Evolutionary conservation across 1,139 yeast species (phyloP).

Genomic region (Kazachstania sp.): DNA sequence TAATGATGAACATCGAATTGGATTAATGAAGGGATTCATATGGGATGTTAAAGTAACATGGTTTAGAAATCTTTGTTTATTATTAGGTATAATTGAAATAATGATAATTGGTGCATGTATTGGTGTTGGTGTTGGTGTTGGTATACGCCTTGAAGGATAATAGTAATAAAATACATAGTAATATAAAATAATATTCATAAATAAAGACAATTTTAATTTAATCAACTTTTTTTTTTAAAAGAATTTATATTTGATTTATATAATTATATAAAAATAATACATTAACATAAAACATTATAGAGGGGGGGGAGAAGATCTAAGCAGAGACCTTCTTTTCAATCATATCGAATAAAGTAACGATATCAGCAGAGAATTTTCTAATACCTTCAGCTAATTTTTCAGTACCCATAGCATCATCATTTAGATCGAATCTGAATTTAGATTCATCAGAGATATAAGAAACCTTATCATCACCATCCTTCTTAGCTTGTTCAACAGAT

Average conservation of each 20-base stretch:
- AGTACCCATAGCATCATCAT: constrained; percentile 98
- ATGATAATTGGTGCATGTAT: constrained; percentile 24
- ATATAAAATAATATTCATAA: not conserved
- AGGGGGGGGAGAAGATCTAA: constrained; percentile 11
- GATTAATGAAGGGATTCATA: constrained; percentile 18
- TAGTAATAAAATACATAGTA: not conserved
- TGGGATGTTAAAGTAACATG: constrained; percentile 25
- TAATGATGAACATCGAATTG: constrained; percentile 17
- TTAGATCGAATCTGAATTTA: constrained; percentile 79
- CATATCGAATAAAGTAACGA: constrained; percentile 70
- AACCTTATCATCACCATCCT: constrained; percentile 56
- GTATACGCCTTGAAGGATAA: constrained; percentile 16
- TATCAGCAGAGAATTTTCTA: constrained; percentile 93
- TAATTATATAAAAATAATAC: not conserved
- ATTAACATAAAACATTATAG: no score
- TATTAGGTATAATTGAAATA: constrained; percentile 16
- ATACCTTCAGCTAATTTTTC: constrained; percentile 98
- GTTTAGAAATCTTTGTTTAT: constrained; percentile 16
- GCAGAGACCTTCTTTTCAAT: constrained; percentile 59
- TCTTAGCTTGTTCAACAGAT: constrained; percentile 51
- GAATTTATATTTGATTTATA: constrained; percentile 1
- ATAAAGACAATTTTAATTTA: not conserved
- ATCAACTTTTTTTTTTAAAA: no score
- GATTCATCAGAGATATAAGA: constrained; percentile 80
- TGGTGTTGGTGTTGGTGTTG: constrained; percentile 33